These are phyloP conservation scores for Phytophthora brassicae DNA, from an alignment of 352 stramenopile genomes.

Conservation along the genomic window DNA sequence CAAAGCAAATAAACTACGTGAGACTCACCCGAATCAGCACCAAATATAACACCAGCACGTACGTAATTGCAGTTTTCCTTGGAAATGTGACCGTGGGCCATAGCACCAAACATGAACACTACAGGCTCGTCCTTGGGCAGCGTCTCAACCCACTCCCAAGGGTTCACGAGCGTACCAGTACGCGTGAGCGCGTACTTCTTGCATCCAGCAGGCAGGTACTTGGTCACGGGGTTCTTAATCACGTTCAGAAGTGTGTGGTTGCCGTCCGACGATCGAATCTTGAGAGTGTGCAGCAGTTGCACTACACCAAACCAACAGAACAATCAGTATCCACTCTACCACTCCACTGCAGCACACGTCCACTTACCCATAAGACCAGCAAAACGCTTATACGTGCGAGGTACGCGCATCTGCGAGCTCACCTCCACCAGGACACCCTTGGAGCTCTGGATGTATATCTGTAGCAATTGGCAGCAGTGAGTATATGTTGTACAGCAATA, in stretches of 20 bases:
- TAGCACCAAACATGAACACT: constrained; percentile 98
- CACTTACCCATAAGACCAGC: constrained; percentile 93
- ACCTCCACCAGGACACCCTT: constrained; percentile 99
- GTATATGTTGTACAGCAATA: not conserved
- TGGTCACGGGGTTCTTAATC: constrained; percentile 99
- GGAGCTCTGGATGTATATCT: constrained; percentile 94
- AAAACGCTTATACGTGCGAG: constrained; percentile 99
- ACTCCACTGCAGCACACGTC: constrained; percentile 3
- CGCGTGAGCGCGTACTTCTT: constrained; percentile 95
- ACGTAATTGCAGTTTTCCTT: constrained; percentile 97
- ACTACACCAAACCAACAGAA: constrained; percentile 66
- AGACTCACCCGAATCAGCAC: not conserved
- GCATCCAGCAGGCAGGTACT: constrained; percentile 95
- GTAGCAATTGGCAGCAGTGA: not conserved
- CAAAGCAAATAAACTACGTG: constrained; percentile 2
- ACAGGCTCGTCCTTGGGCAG: constrained; percentile 92
- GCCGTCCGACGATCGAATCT: constrained; percentile 98
- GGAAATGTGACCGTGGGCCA: constrained; percentile 96
- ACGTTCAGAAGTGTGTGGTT: constrained; percentile 98
- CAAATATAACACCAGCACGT: constrained; percentile 22
- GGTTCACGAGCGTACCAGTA: constrained; percentile 94
- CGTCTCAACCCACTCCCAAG: constrained; percentile 92
- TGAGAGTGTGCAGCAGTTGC: constrained; percentile 99
- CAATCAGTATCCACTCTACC: constrained; percentile 19
- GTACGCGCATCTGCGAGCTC: constrained; percentile 97